These are phyloP conservation scores for Tritrichomonas musculus DNA, from an alignment of 208 protist species.

Conservation along the genomic window DNA sequence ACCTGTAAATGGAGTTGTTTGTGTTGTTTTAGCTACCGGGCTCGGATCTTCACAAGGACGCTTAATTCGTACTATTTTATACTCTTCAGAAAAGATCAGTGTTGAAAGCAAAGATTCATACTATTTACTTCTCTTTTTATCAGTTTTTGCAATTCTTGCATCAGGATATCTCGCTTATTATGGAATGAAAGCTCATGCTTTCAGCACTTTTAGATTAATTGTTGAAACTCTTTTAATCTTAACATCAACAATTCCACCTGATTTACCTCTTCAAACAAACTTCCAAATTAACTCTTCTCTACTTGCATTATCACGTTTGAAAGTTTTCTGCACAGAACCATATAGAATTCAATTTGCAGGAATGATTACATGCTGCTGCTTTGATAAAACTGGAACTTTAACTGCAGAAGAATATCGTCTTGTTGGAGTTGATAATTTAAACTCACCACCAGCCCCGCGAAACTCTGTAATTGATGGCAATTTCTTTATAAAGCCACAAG, in stretches of 20 bases:
- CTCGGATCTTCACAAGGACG: slow-evolving; percentile 90
- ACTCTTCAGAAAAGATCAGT: slow-evolving; percentile 76
- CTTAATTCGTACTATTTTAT: slow-evolving; percentile 68
- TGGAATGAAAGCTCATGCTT: slow-evolving; percentile 43
- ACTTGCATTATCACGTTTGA: slow-evolving; percentile 50
- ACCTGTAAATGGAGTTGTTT: slow-evolving; percentile 68
- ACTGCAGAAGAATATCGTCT: slow-evolving; percentile 83
- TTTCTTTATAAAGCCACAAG: neutral
- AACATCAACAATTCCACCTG: slow-evolving; percentile 81
- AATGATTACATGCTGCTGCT: slow-evolving; percentile 89
- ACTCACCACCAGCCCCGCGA: slow-evolving; percentile 29
- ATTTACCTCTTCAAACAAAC: slow-evolving; percentile 95
- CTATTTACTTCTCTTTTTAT: slow-evolving; percentile 85
- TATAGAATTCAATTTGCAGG: slow-evolving; percentile 98
- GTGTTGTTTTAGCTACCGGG: slow-evolving; percentile 92
- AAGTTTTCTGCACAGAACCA: slow-evolving; percentile 87
- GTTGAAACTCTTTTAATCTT: slow-evolving; percentile 86
- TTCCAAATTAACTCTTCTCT: slow-evolving; percentile 90
- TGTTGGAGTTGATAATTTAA: slow-evolving; percentile 54
- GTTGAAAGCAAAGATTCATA: slow-evolving; percentile 85
- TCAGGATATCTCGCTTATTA: slow-evolving; percentile 47
- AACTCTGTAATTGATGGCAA: neutral
- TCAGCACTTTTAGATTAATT: slow-evolving; percentile 84
- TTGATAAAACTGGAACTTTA: slow-evolving; percentile 99
- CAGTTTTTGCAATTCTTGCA: slow-evolving; percentile 75